Evolutionary conservation across 164 flowering plant genomes (phyloP).

Genomic region (grape (Vitis vinifera)): DNA sequence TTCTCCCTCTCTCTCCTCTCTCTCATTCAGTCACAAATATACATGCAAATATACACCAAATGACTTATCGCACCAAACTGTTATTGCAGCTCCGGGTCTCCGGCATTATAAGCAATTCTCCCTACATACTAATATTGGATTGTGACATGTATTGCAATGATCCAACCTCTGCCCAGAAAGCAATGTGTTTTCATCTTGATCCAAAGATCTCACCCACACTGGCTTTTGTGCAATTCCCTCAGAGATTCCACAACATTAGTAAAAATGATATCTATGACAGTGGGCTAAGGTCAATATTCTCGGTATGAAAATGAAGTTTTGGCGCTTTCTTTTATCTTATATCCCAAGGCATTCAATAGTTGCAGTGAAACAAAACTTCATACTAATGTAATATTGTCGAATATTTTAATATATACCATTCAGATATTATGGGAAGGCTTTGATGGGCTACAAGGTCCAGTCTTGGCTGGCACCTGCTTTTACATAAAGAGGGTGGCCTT

Average conservation of each 20-base stretch:
- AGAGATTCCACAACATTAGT: constrained; percentile 38
- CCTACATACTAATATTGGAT: constrained; percentile 46
- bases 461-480: constrained; percentile 38
- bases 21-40: background rate
- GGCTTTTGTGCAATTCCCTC: constrained; percentile 57
- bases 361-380: too few relatives aligned
- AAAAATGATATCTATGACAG: constrained; percentile 46
- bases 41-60: background rate
- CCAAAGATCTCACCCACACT: constrained; percentile 27
- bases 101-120: constrained; percentile 44
- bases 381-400: background rate
- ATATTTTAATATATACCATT: background rate
- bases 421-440: constrained; percentile 36
- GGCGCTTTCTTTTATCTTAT: background rate
- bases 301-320: constrained; percentile 10
- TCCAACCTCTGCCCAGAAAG: constrained; percentile 46
- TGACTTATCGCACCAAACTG: too few relatives aligned
- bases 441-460: constrained; percentile 54
- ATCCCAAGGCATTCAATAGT: background rate
- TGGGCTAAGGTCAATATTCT: constrained; percentile 20
- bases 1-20: background rate
- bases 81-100: constrained; percentile 55
- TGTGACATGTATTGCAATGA: constrained; percentile 65
- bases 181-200: constrained; percentile 59
- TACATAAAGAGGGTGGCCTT: constrained; percentile 46